Conservation (phyloP, 2,329 filamentous ascomycete genomes). For the Stagonosporopsis vannaccii region DNA sequence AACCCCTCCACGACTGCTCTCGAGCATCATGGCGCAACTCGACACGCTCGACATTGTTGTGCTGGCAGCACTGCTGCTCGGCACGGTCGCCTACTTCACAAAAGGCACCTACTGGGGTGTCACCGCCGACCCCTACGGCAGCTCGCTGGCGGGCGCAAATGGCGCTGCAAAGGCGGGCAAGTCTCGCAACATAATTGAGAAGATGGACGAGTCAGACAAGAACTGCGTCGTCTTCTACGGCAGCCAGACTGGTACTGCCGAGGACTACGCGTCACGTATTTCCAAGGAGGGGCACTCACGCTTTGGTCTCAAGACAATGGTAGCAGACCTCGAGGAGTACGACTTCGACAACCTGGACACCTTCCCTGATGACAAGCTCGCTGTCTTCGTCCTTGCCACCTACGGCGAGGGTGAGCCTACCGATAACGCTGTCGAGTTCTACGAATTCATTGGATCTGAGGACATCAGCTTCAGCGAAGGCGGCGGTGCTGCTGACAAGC, state of each 20-base stretch:
- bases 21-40: constrained; percentile 82
- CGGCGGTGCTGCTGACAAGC: constrained; percentile 66
- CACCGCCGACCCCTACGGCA: constrained; percentile 86
- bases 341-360: constrained; percentile 93
- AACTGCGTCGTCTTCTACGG: constrained; percentile 99
- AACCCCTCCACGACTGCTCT: constrained; percentile 18
- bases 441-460: constrained; percentile 89
- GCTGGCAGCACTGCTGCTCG: constrained; percentile 82
- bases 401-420: constrained; percentile 99
- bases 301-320: constrained; percentile 97
- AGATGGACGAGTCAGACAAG: constrained; percentile 93
- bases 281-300: constrained; percentile 97
- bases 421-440: constrained; percentile 98
- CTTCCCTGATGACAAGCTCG: constrained; percentile 87
- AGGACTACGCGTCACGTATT: constrained; percentile 95
- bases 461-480: constrained; percentile 81
- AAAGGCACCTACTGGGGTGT: constrained; percentile 95
- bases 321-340: constrained; percentile 96
- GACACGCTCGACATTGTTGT: constrained; percentile 95
- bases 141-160: constrained; percentile 70
- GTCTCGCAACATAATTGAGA: constrained; percentile 91
- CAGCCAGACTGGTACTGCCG: constrained; percentile 96
- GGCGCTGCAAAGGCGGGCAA: constrained; percentile 77
- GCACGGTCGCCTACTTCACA: constrained; percentile 94
- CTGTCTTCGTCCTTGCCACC: constrained; percentile 94